A percentile compares a stretch with the other conserved stretches of the same genome.
Conservation (phyloP, 495 filamentous ascomycete genomes). For the Xylaria longipes region DNA sequence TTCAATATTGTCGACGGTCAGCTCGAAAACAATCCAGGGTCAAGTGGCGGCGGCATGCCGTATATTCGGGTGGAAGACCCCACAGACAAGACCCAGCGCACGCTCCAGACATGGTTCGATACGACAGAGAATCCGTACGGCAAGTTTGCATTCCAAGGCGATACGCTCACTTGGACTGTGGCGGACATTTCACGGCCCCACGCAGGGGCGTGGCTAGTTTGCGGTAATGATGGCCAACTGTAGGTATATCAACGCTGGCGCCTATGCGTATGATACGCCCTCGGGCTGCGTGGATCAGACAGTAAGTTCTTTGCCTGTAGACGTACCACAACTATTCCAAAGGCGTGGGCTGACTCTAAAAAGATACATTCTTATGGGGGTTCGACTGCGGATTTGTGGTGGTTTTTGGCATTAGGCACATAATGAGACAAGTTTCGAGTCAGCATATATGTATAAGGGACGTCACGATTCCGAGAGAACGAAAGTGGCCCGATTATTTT, state of each 20-base stretch:
- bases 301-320: slow-evolving; percentile 35
- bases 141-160: slow-evolving; percentile 63
- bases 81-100: slow-evolving; percentile 50
- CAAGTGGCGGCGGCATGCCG: slow-evolving; percentile 43
- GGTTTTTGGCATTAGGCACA: not conserved
- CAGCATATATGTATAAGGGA: not conserved
- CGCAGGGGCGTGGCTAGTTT: slow-evolving; percentile 55
- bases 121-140: slow-evolving; percentile 61
- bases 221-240: slow-evolving; percentile 34
- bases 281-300: slow-evolving; percentile 65
- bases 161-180: slow-evolving; percentile 60
- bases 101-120: slow-evolving; percentile 58
- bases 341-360: slow-evolving; percentile 1
- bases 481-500: not conserved
- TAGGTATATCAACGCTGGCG: slow-evolving; percentile 67
- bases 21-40: slow-evolving; percentile 57
- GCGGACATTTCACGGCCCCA: slow-evolving; percentile 60
- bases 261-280: slow-evolving; percentile 64
- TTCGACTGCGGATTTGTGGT: slow-evolving; percentile 18
- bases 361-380: slow-evolving; percentile 27
- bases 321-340: not conserved
- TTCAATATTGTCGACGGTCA: slow-evolving; percentile 64
- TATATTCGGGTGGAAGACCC: slow-evolving; percentile 58
- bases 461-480: not conserved
- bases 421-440: not conserved